phyloP scores from a whole-genome alignment of 768 basidiomycete genomes.

The Leucocoprinus birnbaumii region DNA sequence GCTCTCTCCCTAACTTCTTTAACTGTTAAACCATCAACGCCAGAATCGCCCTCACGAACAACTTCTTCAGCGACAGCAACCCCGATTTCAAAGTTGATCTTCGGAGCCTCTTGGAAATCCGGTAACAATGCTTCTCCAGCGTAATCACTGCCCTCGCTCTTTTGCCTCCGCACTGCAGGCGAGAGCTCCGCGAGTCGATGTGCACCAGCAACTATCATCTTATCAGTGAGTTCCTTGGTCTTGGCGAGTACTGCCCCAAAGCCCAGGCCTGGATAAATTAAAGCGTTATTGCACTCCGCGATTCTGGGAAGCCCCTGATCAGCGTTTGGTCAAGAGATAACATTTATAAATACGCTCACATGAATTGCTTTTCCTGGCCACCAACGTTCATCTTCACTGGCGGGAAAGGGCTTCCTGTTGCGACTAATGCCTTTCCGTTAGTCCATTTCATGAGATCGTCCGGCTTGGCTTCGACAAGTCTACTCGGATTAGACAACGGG shows the following conservation, averaged over 20 bases:
- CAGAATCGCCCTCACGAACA: constrained; percentile 65
- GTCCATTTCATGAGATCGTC: constrained; percentile 77
- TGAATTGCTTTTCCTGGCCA: constrained; percentile 54
- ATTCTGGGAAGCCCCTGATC: constrained; percentile 38
- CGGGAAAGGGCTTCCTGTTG: constrained; percentile 84
- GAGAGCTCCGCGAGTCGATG: constrained; percentile 72
- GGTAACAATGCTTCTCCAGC: constrained; percentile 73
- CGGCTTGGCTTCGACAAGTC: constrained; percentile 72
- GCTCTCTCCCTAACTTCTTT: constrained; percentile 54
- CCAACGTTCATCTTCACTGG: constrained; percentile 59
- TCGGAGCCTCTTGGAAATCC: constrained; percentile 69
- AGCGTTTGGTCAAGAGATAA: background rate
- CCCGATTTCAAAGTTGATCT: constrained; percentile 78
- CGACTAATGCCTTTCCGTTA: constrained; percentile 71
- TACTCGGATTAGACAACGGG: constrained; percentile 81
- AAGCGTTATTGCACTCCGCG: constrained; percentile 75
- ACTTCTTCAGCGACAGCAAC: constrained; percentile 80
- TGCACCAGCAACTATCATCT: constrained; percentile 87
- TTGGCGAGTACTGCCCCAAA: constrained; percentile 73
- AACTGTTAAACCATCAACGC: constrained; percentile 35
- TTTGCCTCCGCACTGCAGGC: constrained; percentile 52
- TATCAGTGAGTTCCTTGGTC: constrained; percentile 65
- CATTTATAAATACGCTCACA: constrained; percentile 30
- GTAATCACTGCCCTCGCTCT: constrained; percentile 41
- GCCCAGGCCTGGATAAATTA: constrained; percentile 86